These are phyloP conservation scores for Acanthamoeba castellanii DNA, from an alignment of 208 protist species.

Conservation along the genomic window DNA sequence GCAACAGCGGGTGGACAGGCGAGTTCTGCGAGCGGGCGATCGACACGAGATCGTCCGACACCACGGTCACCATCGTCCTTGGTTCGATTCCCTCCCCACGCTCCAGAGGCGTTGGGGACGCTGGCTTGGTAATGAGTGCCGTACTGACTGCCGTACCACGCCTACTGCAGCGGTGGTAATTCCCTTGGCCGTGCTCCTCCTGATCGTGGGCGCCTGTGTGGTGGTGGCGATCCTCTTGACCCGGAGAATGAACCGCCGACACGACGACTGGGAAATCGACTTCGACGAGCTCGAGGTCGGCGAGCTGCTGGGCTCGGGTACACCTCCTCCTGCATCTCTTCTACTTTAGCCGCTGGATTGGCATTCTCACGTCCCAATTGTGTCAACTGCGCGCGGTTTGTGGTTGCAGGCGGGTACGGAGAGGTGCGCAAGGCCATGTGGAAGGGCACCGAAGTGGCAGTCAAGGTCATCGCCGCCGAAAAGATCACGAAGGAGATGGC, in stretches of 20 bases:
- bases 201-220: background rate
- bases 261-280: slow-evolving; percentile 29
- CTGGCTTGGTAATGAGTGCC: no score
- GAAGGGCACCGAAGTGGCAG: slow-evolving; percentile 36
- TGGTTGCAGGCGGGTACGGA: background rate
- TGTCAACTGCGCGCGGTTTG: no score
- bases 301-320: background rate
- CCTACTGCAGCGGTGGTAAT: background rate
- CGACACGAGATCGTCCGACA: background rate
- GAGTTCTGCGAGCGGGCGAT: background rate
- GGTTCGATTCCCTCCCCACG: no score
- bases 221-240: background rate
- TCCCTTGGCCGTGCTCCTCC: background rate
- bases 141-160: no score
- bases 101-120: no score
- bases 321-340: no score
- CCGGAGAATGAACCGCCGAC: background rate
- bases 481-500: slow-evolving; percentile 1
- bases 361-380: no score
- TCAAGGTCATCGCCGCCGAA: background rate
- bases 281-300: background rate
- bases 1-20: background rate
- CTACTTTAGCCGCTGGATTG: no score
- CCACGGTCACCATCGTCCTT: background rate
- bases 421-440: slow-evolving; percentile 21